A percentile compares a stretch with the other conserved stretches of the same genome.
phyloP scores from a whole-genome alignment of 352 stramenopile species.

The Pythium myriotylum region DNA sequence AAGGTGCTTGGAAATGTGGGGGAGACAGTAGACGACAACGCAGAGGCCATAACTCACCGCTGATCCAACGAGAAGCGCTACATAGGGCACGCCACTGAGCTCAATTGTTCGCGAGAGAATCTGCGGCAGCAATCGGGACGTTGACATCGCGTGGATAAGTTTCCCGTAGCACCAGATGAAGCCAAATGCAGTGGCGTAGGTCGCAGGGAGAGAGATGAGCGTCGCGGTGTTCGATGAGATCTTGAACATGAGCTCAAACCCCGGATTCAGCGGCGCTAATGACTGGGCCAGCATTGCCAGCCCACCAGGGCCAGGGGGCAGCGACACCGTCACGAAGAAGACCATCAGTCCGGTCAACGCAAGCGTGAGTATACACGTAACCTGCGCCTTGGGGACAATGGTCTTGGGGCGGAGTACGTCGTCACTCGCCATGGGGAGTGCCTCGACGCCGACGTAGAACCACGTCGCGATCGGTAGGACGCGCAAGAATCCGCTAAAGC shows the following conservation, averaged over 20 bases:
- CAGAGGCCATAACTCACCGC: slow-evolving; percentile 26
- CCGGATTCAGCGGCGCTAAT: slow-evolving; percentile 6
- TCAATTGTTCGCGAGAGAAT: background rate
- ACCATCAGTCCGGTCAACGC: slow-evolving; percentile 16
- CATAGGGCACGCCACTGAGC: slow-evolving; percentile 19
- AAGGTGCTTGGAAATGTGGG: slow-evolving; percentile 3
- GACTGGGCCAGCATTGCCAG: background rate
- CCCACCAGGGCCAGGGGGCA: background rate
- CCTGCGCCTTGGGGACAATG: slow-evolving; percentile 41
- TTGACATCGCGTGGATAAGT: slow-evolving; percentile 33
- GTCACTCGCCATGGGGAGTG: slow-evolving; percentile 14
- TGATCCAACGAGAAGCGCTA: slow-evolving; percentile 13
- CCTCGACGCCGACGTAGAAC: slow-evolving; percentile 23
- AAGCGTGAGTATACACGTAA: slow-evolving; percentile 37
- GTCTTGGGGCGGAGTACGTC: slow-evolving; percentile 41
- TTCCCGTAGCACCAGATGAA: slow-evolving; percentile 38
- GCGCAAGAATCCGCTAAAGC: slow-evolving; percentile 29
- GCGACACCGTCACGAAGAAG: slow-evolving; percentile 26
- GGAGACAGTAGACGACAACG: slow-evolving; percentile 24
- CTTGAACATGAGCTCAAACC: slow-evolving; percentile 21
- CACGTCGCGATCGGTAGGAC: slow-evolving; percentile 29
- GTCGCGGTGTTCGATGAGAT: slow-evolving; percentile 14
- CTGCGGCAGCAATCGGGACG: slow-evolving; percentile 26
- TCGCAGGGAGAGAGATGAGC: slow-evolving; percentile 33
- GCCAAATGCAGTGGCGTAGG: slow-evolving; percentile 36